A percentile compares a stretch with the other conserved stretches of the same genome.
Conservation (phyloP, 345 rosid species). For the Eutrema yunnanense region DNA sequence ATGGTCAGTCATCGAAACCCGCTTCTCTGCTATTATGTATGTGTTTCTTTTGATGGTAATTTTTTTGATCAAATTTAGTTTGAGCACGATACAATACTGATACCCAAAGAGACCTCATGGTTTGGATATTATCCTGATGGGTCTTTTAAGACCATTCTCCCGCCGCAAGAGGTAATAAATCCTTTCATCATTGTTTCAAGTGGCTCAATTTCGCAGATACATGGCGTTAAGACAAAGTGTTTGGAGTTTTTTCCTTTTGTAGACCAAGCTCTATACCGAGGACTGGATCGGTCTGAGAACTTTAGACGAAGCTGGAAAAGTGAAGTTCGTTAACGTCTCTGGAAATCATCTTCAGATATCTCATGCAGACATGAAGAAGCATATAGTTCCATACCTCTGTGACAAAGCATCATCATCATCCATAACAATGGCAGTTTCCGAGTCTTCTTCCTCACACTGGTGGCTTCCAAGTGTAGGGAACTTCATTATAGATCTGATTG, state of each 20-base stretch:
- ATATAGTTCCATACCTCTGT: constrained; percentile 53
- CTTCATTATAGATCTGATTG: constrained; percentile 26
- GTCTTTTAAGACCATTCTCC: constrained; percentile 43
- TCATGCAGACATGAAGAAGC: constrained; percentile 49
- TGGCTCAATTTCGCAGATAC: background rate
- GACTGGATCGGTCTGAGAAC: constrained; percentile 79
- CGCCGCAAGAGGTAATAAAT: constrained; percentile 49
- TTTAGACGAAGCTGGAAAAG: constrained; percentile 66
- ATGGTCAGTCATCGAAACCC: constrained; percentile 40
- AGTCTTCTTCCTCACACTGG: constrained; percentile 15
- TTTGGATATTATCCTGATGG: constrained; percentile 85
- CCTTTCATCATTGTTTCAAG: background rate
- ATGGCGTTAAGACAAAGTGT: background rate
- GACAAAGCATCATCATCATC: constrained; percentile 31
- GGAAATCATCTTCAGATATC: constrained; percentile 63
- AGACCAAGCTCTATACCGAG: constrained; percentile 53
- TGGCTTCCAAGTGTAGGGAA: constrained; percentile 35
- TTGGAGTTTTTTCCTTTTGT: constrained; percentile 3
- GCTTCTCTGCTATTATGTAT: background rate
- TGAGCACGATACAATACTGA: constrained; percentile 65
- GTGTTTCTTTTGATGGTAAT: background rate
- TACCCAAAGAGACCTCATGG: constrained; percentile 83
- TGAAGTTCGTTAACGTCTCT: constrained; percentile 47
- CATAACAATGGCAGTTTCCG: constrained; percentile 5
- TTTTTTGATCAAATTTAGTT: constrained; percentile 36